phyloP scores from a whole-genome alignment of 371 early-diverging fungal species.

The Batkoa obscura region DNA sequence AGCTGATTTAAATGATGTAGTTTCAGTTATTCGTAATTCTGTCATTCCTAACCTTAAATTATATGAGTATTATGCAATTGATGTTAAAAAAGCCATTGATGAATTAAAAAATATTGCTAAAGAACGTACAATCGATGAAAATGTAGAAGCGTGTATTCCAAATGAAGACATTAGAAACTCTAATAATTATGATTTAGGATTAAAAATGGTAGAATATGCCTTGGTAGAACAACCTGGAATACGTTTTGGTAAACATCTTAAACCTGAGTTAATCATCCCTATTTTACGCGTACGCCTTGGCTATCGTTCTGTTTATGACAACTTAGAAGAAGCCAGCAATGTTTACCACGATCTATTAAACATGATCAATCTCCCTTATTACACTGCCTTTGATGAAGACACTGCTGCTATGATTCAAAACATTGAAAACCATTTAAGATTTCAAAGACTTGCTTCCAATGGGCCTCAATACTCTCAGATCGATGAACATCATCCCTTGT shows the following conservation, averaged over 20 bases:
- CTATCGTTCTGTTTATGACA: not conserved
- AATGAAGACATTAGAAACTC: slow-evolving; percentile 41
- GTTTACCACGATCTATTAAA: slow-evolving; percentile 35
- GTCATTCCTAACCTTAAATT: slow-evolving; percentile 46
- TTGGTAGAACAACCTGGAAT: slow-evolving; percentile 9
- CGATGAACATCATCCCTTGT: slow-evolving; percentile 42
- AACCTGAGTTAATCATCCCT: slow-evolving; percentile 14
- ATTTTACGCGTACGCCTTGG: slow-evolving; percentile 11
- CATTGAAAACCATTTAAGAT: slow-evolving; percentile 54
- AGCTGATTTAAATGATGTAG: slow-evolving; percentile 36
- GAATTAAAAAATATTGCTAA: slow-evolving; percentile 19
- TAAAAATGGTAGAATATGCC: not conserved
- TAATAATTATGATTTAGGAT: not conserved
- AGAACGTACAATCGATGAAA: slow-evolving; percentile 10
- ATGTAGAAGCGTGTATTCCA: slow-evolving; percentile 43
- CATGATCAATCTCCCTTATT: slow-evolving; percentile 64
- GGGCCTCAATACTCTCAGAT: slow-evolving; percentile 35
- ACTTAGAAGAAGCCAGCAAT: slow-evolving; percentile 12
- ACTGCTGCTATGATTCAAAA: slow-evolving; percentile 46
- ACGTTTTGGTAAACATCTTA: slow-evolving; percentile 15
- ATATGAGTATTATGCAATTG: slow-evolving; percentile 77
- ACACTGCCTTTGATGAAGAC: slow-evolving; percentile 70
- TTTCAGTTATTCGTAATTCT: slow-evolving; percentile 31
- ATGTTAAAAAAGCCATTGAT: slow-evolving; percentile 23
- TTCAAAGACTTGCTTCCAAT: slow-evolving; percentile 58